Base-by-base conservation (phyloP, 202 grass and related monocot species). In the Eragrostis tef region DNA sequence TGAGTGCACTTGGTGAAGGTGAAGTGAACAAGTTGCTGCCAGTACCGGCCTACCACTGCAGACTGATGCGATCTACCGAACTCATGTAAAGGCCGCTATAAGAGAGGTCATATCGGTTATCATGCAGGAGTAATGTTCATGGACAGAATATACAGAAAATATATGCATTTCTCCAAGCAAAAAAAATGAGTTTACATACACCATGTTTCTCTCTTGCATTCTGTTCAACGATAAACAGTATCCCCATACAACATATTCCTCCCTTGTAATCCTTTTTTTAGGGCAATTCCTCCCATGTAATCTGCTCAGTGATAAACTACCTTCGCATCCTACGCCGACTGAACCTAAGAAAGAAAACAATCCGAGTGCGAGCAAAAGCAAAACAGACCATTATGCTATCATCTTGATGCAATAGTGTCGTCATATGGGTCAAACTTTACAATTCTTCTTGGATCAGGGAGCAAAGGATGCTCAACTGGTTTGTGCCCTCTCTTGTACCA, bases 401-500 rank as follows among this genome's bases (percentile, higher is more conserved):
- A 41, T 79, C 31, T 53, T 64, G 79, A 60, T 74, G 51, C 53
- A 71, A 62, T 14, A 19, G 69, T 20, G 34, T 79, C 84, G 12
- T 83, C 84, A 63, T 74, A 86, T 0, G 79, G 88, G 52, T 86
- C 79, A 48, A 90, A 83, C 69, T 86, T 94, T 57, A 89, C 74
- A 29, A 91, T 89, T 41, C 48, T 79, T 81, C 87, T 80, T 20
- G 73, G 88, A 78, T 89, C 90, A 19, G 86, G 68, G 44, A 90
- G 75, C 83, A 91, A 88, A 26, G 67, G 87, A 36, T 98, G 94
- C 39, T 88, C 64, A 42, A 86, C 47, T 48, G 92, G 88, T 79
- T 86, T 84, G 64, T 89, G 51, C 52, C 94, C 92, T 89, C 80
- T 90, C 78, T 72, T 77, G 69, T 82, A 84, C 94, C 94, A 98